Conservation (phyloP, 345 rosid species). For the Eucalyptus tenuipes region DNA sequence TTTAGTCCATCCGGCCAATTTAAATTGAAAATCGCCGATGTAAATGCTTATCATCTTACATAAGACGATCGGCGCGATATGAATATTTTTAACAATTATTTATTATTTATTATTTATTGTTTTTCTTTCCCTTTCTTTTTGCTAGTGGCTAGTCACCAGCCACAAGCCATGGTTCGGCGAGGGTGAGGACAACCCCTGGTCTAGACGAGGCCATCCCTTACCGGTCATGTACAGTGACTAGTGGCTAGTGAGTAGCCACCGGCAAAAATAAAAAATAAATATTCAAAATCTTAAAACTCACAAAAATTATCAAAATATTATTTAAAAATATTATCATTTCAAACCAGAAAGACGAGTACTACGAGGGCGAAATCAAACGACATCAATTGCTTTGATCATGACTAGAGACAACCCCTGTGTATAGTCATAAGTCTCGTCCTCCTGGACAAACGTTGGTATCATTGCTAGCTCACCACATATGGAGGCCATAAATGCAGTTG, state of each 20-base stretch:
- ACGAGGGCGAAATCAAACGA: not conserved
- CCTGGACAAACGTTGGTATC: not conserved
- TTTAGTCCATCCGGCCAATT: too few species aligned
- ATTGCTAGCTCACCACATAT: not conserved
- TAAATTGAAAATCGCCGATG: not conserved
- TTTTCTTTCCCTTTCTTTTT: too few species aligned
- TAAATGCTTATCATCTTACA: too few species aligned
- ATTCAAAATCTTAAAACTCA: too few species aligned
- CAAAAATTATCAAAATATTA: too few species aligned
- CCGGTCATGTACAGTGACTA: fast-evolving
- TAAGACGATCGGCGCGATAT: fast-evolving
- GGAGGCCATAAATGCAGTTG: not conserved
- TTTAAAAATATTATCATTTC: too few species aligned
- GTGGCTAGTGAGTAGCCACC: fast-evolving
- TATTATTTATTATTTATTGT: too few species aligned
- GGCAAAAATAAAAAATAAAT: fast-evolving
- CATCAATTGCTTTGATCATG: not conserved
- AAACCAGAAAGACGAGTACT: not conserved
- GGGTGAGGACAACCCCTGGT: too few species aligned
- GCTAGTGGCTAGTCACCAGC: too few species aligned
- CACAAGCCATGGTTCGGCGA: fast-evolving
- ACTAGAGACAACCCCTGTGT: not conserved
- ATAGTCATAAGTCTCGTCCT: not conserved
- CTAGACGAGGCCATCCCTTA: not conserved
- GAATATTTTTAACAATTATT: too few species aligned